phyloP scores from a whole-genome alignment of 148 eudicot genomes.

The Spergularia bocconei region DNA sequence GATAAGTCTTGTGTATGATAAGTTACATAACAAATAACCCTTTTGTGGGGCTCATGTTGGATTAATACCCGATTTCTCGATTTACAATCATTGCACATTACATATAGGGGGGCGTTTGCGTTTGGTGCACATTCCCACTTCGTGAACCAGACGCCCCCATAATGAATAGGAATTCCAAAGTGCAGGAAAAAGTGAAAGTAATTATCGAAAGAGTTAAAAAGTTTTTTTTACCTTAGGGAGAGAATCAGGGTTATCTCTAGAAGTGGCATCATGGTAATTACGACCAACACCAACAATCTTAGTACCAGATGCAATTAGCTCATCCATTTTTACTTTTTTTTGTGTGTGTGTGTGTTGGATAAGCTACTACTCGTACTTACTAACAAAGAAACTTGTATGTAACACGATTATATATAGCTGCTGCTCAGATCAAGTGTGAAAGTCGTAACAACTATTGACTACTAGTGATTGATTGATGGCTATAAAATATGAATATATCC shows the following conservation, averaged over 20 bases:
- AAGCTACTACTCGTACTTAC: not conserved
- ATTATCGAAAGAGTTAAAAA: not conserved
- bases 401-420: not conserved
- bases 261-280: conserved; percentile 23
- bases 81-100: too few relatives aligned
- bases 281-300: conserved; percentile 30
- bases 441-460: not conserved
- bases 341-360: not conserved
- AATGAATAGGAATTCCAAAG: not conserved
- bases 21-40: too few relatives aligned
- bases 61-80: too few relatives aligned
- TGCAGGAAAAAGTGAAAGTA: not conserved
- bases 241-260: conserved; percentile 15
- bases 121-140: too few relatives aligned
- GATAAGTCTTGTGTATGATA: too few relatives aligned
- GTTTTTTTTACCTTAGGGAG: conserved; percentile 50
- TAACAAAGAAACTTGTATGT: not conserved
- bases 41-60: too few relatives aligned
- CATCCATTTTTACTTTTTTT: conserved; percentile 1
- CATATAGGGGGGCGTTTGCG: too few relatives aligned
- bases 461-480: not conserved
- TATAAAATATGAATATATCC: not conserved
- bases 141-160: too few relatives aligned
- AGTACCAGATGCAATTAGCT: conserved; percentile 22
- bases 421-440: not conserved